Percentiles rank a stretch among this genome's conserved stretches.
Evolutionary conservation across 208 protist genomes (phyloP).

Genomic region (Leishmania mexicana): DNA sequence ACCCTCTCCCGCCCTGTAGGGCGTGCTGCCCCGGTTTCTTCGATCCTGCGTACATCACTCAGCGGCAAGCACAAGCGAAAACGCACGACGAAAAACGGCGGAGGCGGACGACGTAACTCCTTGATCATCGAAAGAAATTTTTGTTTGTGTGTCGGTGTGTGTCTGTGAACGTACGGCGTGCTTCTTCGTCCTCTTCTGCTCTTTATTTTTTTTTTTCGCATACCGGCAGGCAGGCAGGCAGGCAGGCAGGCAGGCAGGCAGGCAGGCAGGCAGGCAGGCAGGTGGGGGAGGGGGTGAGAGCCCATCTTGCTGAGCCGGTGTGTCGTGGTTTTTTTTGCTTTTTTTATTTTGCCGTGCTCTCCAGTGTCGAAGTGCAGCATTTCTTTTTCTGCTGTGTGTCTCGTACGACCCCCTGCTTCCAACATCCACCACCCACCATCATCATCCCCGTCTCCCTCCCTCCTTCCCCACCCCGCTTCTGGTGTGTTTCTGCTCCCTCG

Average conservation of each 20-base stretch:
- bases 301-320: too few relatives aligned
- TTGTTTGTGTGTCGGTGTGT: constrained; percentile 12
- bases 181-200: constrained; percentile 5
- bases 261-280: too few relatives aligned
- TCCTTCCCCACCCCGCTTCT: background rate
- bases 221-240: too few relatives aligned
- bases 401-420: background rate
- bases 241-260: too few relatives aligned
- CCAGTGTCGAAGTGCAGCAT: too few relatives aligned
- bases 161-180: background rate
- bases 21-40: too few relatives aligned
- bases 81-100: background rate
- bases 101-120: background rate
- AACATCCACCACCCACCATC: too few relatives aligned
- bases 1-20: background rate
- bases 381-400: background rate
- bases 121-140: constrained; percentile 3
- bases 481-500: background rate
- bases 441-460: too few relatives aligned
- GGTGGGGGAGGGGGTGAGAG: too few relatives aligned
- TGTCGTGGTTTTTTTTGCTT: constrained; percentile 7
- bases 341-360: background rate
- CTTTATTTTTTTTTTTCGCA: too few relatives aligned
- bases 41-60: too few relatives aligned
- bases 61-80: too few relatives aligned